phyloP scores from a whole-genome alignment of 2,329 filamentous ascomycete species.

The Acephala macrosclerotiorum region DNA sequence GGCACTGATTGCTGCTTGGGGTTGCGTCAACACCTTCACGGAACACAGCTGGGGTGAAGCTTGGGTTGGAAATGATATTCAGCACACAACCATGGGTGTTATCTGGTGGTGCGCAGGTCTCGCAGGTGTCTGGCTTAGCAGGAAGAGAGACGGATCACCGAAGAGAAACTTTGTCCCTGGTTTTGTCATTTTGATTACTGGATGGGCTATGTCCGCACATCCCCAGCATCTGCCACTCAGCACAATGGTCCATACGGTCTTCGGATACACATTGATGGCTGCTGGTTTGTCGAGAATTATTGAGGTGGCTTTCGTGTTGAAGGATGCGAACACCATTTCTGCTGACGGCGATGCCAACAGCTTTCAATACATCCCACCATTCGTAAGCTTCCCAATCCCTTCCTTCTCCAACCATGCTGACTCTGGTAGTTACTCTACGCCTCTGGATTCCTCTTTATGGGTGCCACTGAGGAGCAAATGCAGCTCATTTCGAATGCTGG shows the following conservation, averaged over 20 bases:
- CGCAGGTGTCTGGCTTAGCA: slow-evolving; percentile 90
- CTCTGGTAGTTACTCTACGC: slow-evolving; percentile 78
- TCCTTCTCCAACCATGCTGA: slow-evolving; percentile 38
- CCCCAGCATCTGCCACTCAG: slow-evolving; percentile 85
- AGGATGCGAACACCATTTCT: slow-evolving; percentile 70
- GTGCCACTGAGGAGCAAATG: slow-evolving; percentile 97
- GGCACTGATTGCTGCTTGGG: slow-evolving; percentile 90
- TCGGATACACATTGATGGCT: slow-evolving; percentile 95
- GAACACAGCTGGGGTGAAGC: slow-evolving; percentile 91
- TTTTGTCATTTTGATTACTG: slow-evolving; percentile 89
- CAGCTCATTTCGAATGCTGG: slow-evolving; percentile 72
- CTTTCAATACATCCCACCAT: slow-evolving; percentile 75
- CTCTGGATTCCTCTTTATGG: slow-evolving; percentile 96
- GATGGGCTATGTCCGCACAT: slow-evolving; percentile 94
- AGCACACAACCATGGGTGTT: slow-evolving; percentile 99
- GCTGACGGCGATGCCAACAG: slow-evolving; percentile 77
- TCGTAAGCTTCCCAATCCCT: slow-evolving; percentile 59
- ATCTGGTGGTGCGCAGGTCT: slow-evolving; percentile 97
- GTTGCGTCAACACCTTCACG: slow-evolving; percentile 97
- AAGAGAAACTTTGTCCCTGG: slow-evolving; percentile 93
- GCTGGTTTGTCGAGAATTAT: slow-evolving; percentile 85
- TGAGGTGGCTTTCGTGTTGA: slow-evolving; percentile 88
- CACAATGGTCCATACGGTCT: slow-evolving; percentile 86
- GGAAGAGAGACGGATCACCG: slow-evolving; percentile 81
- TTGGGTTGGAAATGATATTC: slow-evolving; percentile 94